phyloP scores from a whole-genome alignment of 2,329 filamentous ascomycete genomes.

The Cytospora piceicola region DNA sequence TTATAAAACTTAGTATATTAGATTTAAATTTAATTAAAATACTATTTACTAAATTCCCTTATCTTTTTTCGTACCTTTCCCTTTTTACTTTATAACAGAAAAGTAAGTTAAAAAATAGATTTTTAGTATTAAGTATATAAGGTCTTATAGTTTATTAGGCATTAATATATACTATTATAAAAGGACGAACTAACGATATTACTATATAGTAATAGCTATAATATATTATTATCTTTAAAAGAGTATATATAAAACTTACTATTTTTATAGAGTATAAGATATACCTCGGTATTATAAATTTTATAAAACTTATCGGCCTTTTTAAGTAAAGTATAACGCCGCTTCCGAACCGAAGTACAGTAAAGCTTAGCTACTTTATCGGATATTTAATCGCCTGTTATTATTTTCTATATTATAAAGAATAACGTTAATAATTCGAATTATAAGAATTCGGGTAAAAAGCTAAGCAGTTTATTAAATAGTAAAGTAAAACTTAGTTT shows the following conservation, averaged over 20 bases:
- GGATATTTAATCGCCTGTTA: neutral
- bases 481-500: no score
- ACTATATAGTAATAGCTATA: neutral
- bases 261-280: neutral
- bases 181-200: neutral
- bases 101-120: neutral
- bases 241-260: slow-evolving; percentile 6
- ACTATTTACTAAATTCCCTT: no score
- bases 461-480: no score
- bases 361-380: neutral
- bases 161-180: neutral
- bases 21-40: no score
- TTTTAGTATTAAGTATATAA: neutral
- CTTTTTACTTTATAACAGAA: neutral
- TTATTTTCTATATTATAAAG: neutral
- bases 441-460: no score
- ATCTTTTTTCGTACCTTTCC: neutral
- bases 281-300: neutral
- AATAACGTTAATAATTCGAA: no score
- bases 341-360: neutral
- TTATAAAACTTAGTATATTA: no score
- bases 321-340: neutral
- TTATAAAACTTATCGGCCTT: slow-evolving; percentile 3
- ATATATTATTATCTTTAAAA: neutral
- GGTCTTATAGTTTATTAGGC: neutral